Evolutionary conservation across 2,329 filamentous ascomycete genomes (phyloP).

Genomic region (Colletotrichum tamarilloi): DNA sequence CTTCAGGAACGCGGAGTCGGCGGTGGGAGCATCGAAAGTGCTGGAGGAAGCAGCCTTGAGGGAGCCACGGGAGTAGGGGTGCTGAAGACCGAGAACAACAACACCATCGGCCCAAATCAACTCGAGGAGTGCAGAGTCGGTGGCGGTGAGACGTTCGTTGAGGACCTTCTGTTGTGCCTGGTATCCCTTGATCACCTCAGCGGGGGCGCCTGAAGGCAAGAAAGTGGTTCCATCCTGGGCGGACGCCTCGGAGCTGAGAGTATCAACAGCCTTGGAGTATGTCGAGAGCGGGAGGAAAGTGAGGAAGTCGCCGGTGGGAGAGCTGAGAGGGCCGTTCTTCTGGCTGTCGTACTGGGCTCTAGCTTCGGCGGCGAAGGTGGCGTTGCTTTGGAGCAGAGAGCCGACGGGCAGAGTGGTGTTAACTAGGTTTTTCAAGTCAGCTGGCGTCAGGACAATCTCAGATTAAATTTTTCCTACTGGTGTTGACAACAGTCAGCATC

Average conservation of each 20-base stretch:
- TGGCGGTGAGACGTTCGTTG: conserved; percentile 43
- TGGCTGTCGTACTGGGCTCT: conserved; percentile 44
- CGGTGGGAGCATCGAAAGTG: conserved; percentile 46
- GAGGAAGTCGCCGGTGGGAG: conserved; percentile 39
- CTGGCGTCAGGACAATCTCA: background rate
- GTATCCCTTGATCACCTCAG: conserved; percentile 51
- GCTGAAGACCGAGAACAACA: conserved; percentile 46
- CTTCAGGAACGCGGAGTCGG: conserved; percentile 52
- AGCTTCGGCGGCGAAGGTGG: conserved; percentile 47
- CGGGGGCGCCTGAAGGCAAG: conserved; percentile 46
- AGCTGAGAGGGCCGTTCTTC: conserved; percentile 44
- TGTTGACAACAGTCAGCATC: conserved; percentile 24
- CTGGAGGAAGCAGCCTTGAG: conserved; percentile 50
- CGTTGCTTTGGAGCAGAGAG: conserved; percentile 43
- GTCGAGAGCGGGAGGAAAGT: conserved; percentile 39
- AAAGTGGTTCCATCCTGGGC: conserved; percentile 47
- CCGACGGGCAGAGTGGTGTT: conserved; percentile 24
- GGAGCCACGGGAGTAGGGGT: conserved; percentile 53
- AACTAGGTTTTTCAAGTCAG: conserved; percentile 9
- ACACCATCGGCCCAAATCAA: conserved; percentile 47
- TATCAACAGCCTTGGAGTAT: conserved; percentile 40
- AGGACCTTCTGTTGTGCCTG: conserved; percentile 47
- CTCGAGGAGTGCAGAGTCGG: conserved; percentile 41
- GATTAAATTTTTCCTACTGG: background rate
- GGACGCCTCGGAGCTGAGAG: conserved; percentile 43